These are phyloP conservation scores for Apiotrichum akiyoshidainum DNA, from an alignment of 1,284 basidiomycete genomes.

Conservation along the genomic window DNA sequence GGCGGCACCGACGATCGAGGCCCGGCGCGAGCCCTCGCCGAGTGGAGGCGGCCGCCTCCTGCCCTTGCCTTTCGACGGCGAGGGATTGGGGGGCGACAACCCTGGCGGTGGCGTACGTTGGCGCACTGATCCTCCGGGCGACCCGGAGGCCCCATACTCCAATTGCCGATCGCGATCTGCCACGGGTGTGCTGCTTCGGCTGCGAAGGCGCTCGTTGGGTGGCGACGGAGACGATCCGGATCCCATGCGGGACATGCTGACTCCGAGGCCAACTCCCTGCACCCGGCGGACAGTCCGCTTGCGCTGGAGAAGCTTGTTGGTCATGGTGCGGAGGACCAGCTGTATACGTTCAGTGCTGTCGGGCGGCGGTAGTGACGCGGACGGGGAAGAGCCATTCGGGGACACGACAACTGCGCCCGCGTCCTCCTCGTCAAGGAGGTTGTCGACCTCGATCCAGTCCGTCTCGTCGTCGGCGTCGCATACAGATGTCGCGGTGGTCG, in stretches of 20 bases:
- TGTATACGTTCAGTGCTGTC: conserved; percentile 46
- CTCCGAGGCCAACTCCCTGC: conserved; percentile 5
- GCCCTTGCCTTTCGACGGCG: conserved; percentile 8
- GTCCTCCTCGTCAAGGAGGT: conserved; percentile 21
- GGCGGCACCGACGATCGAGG: background rate
- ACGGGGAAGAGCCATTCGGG: too few species aligned
- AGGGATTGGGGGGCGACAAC: background rate
- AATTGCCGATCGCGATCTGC: conserved; percentile 2
- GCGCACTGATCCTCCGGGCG: background rate
- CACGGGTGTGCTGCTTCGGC: conserved; percentile 6
- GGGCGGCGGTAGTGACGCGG: background rate
- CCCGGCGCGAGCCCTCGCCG: background rate
- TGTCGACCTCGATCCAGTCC: conserved; percentile 51
- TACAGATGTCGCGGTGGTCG: background rate
- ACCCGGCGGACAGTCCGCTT: conserved; percentile 47
- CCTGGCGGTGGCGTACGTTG: conserved; percentile 4
- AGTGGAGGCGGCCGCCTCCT: conserved; percentile 17
- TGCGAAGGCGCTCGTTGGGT: background rate
- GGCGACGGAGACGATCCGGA: conserved; percentile 8
- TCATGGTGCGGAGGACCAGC: conserved; percentile 53
- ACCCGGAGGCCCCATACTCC: conserved; percentile 3
- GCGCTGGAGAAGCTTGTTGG: conserved; percentile 51
- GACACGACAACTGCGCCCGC: background rate
- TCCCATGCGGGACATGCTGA: conserved; percentile 1
- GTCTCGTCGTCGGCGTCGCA: conserved; percentile 25